phyloP scores from a whole-genome alignment of 1,139 yeast genomes.

The Hemisphaericaspora lyxosophila region DNA sequence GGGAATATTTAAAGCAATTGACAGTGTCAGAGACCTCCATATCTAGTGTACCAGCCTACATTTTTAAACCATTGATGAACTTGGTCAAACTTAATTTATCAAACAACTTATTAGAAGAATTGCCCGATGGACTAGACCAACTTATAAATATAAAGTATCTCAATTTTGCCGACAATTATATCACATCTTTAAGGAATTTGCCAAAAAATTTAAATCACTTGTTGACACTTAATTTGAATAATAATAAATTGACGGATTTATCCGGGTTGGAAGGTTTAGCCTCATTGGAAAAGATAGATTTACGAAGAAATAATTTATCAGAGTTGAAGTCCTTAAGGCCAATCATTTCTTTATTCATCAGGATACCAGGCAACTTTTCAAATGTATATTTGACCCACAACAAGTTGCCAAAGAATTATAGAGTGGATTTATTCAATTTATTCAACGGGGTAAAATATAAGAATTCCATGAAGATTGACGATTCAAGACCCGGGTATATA shows the following conservation, averaged over 20 bases:
- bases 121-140: constrained; percentile 56
- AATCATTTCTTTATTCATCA: constrained; percentile 36
- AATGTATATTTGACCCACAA: constrained; percentile 44
- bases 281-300: constrained; percentile 53
- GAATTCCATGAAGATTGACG: constrained; percentile 54
- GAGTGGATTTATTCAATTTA: constrained; percentile 55
- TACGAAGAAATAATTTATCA: constrained; percentile 51
- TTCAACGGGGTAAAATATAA: constrained; percentile 53
- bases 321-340: constrained; percentile 35
- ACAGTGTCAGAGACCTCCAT: constrained; percentile 59
- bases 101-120: constrained; percentile 46
- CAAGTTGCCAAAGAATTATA: constrained; percentile 46
- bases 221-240: constrained; percentile 54
- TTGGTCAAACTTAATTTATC: constrained; percentile 60
- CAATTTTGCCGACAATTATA: constrained; percentile 56
- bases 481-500: constrained; percentile 63
- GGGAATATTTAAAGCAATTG: constrained; percentile 58
- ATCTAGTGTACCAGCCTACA: constrained; percentile 40
- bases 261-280: constrained; percentile 50
- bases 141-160: constrained; percentile 51
- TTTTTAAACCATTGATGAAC: constrained; percentile 50
- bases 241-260: constrained; percentile 47
- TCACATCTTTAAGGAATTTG: constrained; percentile 39
- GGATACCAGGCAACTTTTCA: constrained; percentile 28
- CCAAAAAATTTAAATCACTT: constrained; percentile 44